Conservation (phyloP, 805 yeast species). For the Komagataella kurtzmanii region DNA sequence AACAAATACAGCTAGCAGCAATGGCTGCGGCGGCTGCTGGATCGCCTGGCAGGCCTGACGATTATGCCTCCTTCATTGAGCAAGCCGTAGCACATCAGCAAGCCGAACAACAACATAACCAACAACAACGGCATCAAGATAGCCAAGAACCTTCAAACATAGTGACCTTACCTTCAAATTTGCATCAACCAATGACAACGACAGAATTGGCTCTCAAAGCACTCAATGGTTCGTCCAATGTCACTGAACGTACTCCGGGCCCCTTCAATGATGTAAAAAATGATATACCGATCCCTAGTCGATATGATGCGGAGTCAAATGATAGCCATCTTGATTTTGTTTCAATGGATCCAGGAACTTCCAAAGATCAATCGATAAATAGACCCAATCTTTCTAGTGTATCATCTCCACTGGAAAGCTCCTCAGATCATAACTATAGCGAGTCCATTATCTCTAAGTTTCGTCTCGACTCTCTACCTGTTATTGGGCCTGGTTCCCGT, state of each 20-base stretch:
- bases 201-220: neutral
- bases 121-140: neutral
- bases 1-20: neutral
- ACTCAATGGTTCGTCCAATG: neutral
- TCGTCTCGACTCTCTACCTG: slow-evolving; percentile 4
- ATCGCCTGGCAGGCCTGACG: neutral
- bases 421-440: slow-evolving; percentile 4
- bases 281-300: neutral
- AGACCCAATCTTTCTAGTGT: neutral
- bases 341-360: neutral
- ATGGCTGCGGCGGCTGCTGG: neutral
- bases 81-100: neutral
- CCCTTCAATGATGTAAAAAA: neutral
- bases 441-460: slow-evolving; percentile 8
- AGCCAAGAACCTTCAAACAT: neutral
- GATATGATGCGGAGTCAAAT: neutral
- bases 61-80: neutral
- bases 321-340: neutral
- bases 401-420: neutral
- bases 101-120: neutral
- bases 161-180: neutral
- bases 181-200: neutral
- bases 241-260: neutral
- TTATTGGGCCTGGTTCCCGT: slow-evolving; percentile 1
- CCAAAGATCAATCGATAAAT: neutral